Evolutionary conservation across 2,329 filamentous ascomycete species (phyloP).

Genomic region (Venturia nashicola): DNA sequence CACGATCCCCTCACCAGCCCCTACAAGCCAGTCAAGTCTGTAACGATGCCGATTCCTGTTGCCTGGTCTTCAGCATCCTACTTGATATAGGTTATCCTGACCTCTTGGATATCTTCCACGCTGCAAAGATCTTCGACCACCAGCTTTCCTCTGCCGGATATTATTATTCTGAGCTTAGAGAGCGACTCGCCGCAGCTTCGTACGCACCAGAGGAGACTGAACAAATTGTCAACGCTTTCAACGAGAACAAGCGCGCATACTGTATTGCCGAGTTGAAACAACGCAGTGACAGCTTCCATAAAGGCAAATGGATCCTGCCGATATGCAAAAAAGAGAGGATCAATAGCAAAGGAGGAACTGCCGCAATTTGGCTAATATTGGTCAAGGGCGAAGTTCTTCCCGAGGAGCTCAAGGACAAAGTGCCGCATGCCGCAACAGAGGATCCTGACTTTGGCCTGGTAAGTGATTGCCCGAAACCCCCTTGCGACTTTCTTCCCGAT

Average conservation of each 20-base stretch:
- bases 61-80: conserved; percentile 18
- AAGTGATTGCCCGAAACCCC: too few species aligned
- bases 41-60: conserved; percentile 3
- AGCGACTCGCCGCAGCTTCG: background rate
- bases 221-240: background rate
- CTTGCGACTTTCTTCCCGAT: too few species aligned
- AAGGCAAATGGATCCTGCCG: conserved; percentile 13
- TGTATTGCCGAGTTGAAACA: background rate
- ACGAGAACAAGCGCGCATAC: background rate
- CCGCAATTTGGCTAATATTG: conserved; percentile 15
- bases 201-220: background rate
- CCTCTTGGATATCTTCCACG: conserved; percentile 15
- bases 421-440: background rate
- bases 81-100: conserved; percentile 11
- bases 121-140: conserved; percentile 12
- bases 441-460: background rate
- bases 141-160: background rate
- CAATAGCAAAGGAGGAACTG: conserved; percentile 19
- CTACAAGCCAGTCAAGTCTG: background rate
- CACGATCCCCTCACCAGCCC: background rate
- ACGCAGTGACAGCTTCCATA: background rate
- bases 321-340: conserved; percentile 14
- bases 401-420: conserved; percentile 10
- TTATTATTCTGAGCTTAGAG: background rate
- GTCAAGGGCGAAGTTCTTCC: conserved; percentile 15